Base-by-base conservation (phyloP, 129 eudicot species). In the Sambucus nigra region DNA sequence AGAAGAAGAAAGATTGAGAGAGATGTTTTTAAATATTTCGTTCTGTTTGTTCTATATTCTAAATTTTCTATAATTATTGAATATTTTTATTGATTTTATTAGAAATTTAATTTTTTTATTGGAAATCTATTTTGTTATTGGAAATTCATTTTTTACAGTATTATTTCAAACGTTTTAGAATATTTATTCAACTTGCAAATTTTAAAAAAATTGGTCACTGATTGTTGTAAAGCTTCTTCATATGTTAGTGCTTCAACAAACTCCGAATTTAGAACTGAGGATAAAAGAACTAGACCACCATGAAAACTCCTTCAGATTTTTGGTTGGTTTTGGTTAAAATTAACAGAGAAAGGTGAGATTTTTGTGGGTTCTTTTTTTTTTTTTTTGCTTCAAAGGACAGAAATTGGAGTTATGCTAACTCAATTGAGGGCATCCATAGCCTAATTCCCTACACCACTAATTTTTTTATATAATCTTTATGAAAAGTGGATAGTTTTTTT, bases 371-470 rank as follows among this genome's bases (percentile, higher is more conserved):
- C 65, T 46, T 70, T 67, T 68, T 72, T n/a, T n/a, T n/a, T n/a
- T n/a, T n/a, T 81, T 35, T 50, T 70, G 15, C 57, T 70, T 23
- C 81, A 73, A 40, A 76, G 78, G 51, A 85, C 83, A 7, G 86
- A 81, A 23, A 85, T 60, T 59, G 98, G 95, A 48, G 71, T 79
- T 46, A 85, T 60, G 16, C 78, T 78, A 58, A 67, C 49, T 57
- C 84, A 94, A 69, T 81, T 85, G 46, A 81, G 77, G 67, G 94
- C 89, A 72, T 81, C 95, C 98, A 91, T 91, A n/a, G 86, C 73
- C 66, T 76, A 68, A 55, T 72, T 57, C 62, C 64, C 32, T 22
- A 28, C 28, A 40, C 15, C 8, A 53, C 25, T 25, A 12, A 0
- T 17, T 2, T 55, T 8, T 28, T n/a, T 26, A 8, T 50, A 46